Conservation (phyloP, 1,284 basidiomycete genomes). For the Somion occarium region DNA sequence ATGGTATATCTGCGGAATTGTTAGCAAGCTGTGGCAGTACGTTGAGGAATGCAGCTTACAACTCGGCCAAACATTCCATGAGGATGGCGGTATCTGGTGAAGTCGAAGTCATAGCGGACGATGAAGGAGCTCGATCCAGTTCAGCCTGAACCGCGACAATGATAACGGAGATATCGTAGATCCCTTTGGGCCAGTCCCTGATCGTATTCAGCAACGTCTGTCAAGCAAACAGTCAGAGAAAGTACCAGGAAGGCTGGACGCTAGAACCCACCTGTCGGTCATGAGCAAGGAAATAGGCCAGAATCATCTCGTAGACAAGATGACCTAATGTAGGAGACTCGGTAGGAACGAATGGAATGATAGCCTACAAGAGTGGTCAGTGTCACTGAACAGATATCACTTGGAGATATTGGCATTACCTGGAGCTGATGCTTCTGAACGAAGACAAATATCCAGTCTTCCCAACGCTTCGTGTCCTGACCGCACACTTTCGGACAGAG, state of each 20-base stretch:
- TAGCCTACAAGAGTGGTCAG: conserved; percentile 42
- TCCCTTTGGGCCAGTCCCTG: conserved; percentile 84
- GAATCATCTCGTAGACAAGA: conserved; percentile 93
- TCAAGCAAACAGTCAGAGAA: background rate
- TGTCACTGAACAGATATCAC: background rate
- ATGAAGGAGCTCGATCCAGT: conserved; percentile 56
- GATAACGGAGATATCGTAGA: conserved; percentile 86
- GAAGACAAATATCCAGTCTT: conserved; percentile 92
- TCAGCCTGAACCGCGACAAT: conserved; percentile 86
- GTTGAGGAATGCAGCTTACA: conserved; percentile 43
- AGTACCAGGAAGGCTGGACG: too few relatives aligned
- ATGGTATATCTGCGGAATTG: conserved; percentile 58
- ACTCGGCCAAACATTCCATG: conserved; percentile 90
- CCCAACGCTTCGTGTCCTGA: conserved; percentile 81
- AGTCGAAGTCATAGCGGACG: conserved; percentile 34
- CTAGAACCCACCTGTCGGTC: conserved; percentile 68
- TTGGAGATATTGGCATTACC: conserved; percentile 33
- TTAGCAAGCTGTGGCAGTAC: background rate
- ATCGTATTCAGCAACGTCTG: conserved; percentile 78
- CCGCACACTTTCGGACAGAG: conserved; percentile 88
- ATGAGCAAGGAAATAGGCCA: conserved; percentile 81
- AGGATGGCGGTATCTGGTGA: conserved; percentile 49
- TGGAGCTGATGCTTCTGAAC: conserved; percentile 80
- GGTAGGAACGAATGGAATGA: conserved; percentile 89
- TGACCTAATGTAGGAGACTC: conserved; percentile 76